Percentiles rank a stretch among this genome's conserved stretches.
These are phyloP conservation scores for Trichoderma sp. DNA, from an alignment of 2,329 filamentous ascomycete genomes.

Conservation along the genomic window DNA sequence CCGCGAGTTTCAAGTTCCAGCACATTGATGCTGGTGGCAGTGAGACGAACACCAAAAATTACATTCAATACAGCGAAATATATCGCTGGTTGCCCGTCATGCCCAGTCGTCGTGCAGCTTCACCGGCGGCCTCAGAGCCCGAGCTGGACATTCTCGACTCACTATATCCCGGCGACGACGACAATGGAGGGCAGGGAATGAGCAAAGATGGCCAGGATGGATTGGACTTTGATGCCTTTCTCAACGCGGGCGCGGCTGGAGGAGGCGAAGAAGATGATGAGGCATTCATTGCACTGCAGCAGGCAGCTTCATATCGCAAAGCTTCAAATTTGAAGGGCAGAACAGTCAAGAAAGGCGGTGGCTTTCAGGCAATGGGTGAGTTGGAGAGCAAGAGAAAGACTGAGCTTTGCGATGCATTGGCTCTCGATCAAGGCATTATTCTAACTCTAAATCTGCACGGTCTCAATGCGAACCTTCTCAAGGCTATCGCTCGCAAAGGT, in stretches of 20 bases:
- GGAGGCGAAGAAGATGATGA: conserved; percentile 71
- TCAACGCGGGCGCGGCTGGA: conserved; percentile 51
- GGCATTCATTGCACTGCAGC: conserved; percentile 85
- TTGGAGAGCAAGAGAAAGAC: neutral
- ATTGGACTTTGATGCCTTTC: conserved; percentile 61
- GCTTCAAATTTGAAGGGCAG: conserved; percentile 78
- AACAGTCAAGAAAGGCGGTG: conserved; percentile 90
- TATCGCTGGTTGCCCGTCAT: conserved; percentile 47
- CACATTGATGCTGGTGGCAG: neutral
- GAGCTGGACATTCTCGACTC: conserved; percentile 87
- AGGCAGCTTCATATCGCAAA: conserved; percentile 87
- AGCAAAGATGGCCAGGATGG: conserved; percentile 41
- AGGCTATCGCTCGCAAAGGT: conserved; percentile 89
- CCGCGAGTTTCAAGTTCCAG: neutral
- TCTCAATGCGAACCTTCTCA: conserved; percentile 78
- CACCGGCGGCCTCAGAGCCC: conserved; percentile 82
- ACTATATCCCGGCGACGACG: conserved; percentile 65
- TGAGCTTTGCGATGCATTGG: neutral
- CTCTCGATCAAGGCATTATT: too few relatives aligned
- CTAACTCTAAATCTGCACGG: conserved; percentile 39
- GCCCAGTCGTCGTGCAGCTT: conserved; percentile 67
- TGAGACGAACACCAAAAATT: neutral
- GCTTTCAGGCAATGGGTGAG: conserved; percentile 90
- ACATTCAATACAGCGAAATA: neutral
- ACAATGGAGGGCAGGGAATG: conserved; percentile 44